Evolutionary conservation across 2,329 filamentous ascomycete genomes (phyloP), one percentile per base, ranked within the genome.

Genomic region (Epichloe scottii): DNA sequence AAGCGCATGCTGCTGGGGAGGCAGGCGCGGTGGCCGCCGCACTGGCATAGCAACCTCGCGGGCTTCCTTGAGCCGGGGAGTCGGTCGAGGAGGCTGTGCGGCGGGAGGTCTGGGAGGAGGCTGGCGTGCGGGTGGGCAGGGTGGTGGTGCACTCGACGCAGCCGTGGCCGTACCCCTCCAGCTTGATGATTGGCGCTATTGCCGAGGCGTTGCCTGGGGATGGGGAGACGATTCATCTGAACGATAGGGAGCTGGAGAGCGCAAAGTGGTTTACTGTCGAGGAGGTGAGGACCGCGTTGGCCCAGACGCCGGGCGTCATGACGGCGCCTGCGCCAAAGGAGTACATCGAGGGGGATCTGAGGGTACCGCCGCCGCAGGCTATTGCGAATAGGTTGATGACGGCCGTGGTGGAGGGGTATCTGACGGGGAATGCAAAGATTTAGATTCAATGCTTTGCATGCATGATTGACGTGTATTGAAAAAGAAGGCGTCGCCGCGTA

Each of bases 341-440:
- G 11, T 90, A 89, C 62, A 84, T 82, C 63, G 81, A 90, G 64
- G 89, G 89, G 0, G 79, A 76, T 3, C 66, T 98, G 70, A 79
- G 88, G 51, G 67, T 98, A 63, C 93, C 93, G 44, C 89, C 89
- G 2, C 71, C 76, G 53, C 95, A 89, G 37, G 91, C 93, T 1
- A 97, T 98, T 75, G 93, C 93, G 15, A 87, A 97, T 66, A 86
- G 90, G 64, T 69, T 97, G 62, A 82, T 98, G 59, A 76, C 74
- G 49, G 88, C 89, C 1, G 89, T 95, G 14, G 78, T 84, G 0
- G 80, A 82, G 48, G 89, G 89, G 0, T 93, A 87, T 64, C 70
- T 87, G 53, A 74, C 73, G 11, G 73, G 71, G 2, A 68, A 56
- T 4, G 59, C 75, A 53, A 84, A 79, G 66, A 78, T 78, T 10